phyloP scores from a whole-genome alignment of 257 asterid species.

The Rhazya stricta region DNA sequence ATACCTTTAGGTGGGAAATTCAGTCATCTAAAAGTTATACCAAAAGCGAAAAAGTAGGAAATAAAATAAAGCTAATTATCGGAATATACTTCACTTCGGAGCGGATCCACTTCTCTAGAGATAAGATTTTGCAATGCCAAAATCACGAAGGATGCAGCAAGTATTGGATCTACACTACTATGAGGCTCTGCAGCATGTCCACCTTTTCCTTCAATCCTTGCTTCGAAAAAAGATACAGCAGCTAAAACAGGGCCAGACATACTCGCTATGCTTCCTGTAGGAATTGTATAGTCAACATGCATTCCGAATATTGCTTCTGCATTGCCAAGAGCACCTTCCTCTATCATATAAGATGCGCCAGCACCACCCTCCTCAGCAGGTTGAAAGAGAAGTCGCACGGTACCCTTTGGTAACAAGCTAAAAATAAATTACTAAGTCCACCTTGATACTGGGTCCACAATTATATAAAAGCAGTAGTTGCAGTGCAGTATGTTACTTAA shows the following conservation, averaged over 20 bases:
- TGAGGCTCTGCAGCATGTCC: constrained; percentile 84
- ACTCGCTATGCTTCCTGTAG: constrained; percentile 61
- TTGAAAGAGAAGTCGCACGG: constrained; percentile 78
- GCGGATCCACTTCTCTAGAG: constrained; percentile 76
- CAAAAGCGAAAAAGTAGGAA: neutral
- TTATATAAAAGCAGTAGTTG: neutral
- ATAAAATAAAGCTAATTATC: neutral
- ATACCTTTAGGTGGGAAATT: neutral
- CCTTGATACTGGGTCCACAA: neutral
- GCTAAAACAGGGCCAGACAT: constrained; percentile 60
- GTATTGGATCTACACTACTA: constrained; percentile 49
- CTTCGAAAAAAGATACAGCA: constrained; percentile 57
- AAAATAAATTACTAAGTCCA: neutral
- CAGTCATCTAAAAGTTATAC: neutral
- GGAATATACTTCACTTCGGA: constrained; percentile 57
- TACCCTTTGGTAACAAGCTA: constrained; percentile 50
- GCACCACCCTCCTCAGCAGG: constrained; percentile 99
- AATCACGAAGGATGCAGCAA: constrained; percentile 61
- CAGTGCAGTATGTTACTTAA: neutral
- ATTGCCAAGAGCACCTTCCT: constrained; percentile 75
- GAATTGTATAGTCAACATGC: constrained; percentile 48
- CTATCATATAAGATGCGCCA: constrained; percentile 72
- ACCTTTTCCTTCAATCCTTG: constrained; percentile 66
- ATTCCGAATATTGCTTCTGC: constrained; percentile 76
- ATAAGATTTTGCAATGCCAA: constrained; percentile 74